A percentile compares a stretch with the other conserved stretches of the same genome.
Evolutionary conservation across 495 filamentous ascomycete species (phyloP).

Genomic region (Mycothermus thermophilus): DNA sequence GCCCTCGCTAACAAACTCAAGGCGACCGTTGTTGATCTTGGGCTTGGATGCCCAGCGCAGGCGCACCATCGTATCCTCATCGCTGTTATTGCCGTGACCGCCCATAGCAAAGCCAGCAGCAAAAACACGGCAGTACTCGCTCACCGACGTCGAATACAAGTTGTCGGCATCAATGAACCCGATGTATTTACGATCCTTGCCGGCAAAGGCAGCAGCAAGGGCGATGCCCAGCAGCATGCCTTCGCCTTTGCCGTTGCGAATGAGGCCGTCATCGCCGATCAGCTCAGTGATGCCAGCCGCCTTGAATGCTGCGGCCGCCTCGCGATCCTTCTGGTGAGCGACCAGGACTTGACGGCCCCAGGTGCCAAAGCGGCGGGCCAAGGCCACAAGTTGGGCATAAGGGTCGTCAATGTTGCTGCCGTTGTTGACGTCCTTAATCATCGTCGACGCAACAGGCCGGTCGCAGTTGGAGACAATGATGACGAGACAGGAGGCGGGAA

Average conservation of each 20-base stretch:
- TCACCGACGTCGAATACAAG: slow-evolving; percentile 8
- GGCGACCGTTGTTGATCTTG: slow-evolving; percentile 9
- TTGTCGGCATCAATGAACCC: slow-evolving; percentile 23
- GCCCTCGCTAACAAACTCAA: slow-evolving; percentile 12
- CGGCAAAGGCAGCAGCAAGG: slow-evolving; percentile 10
- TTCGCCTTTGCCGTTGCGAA: slow-evolving; percentile 22
- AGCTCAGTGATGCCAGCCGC: slow-evolving; percentile 9
- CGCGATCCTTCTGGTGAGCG: slow-evolving; percentile 18
- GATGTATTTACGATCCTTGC: slow-evolving; percentile 11
- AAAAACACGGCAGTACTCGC: slow-evolving; percentile 18
- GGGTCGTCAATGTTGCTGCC: too few relatives aligned
- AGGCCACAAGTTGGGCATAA: slow-evolving; percentile 7
- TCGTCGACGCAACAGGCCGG: too few relatives aligned
- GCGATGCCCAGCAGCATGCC: slow-evolving; percentile 21
- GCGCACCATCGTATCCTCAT: slow-evolving; percentile 17
- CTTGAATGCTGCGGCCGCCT: slow-evolving; percentile 9
- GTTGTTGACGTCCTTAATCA: too few relatives aligned
- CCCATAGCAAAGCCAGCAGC: slow-evolving; percentile 17
- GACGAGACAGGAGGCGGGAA: slow-evolving; percentile 12
- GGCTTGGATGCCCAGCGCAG: slow-evolving; percentile 19
- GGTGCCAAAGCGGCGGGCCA: slow-evolving; percentile 7
- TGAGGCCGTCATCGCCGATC: slow-evolving; percentile 1
- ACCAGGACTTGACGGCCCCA: slow-evolving; percentile 5
- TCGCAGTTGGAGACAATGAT: slow-evolving; percentile 18
- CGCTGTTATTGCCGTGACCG: background rate